Evolutionary conservation across 345 rosid genomes (phyloP).

Genomic region (Acer saccharum): DNA sequence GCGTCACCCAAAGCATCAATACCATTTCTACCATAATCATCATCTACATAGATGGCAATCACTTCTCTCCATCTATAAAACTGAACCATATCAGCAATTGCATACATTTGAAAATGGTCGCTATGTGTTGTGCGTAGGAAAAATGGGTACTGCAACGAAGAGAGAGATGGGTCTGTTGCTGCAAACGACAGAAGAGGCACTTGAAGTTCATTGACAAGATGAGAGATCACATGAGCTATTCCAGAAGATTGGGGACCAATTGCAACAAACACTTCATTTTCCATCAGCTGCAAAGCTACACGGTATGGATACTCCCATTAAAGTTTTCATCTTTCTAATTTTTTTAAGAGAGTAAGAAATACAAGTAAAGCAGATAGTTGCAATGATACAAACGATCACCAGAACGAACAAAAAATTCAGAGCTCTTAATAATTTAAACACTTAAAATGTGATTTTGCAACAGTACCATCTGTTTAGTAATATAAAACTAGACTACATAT

Average conservation of each 20-base stretch:
- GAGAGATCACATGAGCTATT: constrained; percentile 84
- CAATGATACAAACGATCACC: background rate
- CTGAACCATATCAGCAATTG: constrained; percentile 72
- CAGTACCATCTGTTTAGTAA: too few relatives aligned
- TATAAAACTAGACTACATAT: too few relatives aligned
- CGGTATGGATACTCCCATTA: constrained; percentile 33
- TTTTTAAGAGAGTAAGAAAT: background rate
- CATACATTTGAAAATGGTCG: constrained; percentile 83
- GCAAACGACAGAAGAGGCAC: constrained; percentile 72
- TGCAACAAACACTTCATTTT: constrained; percentile 61
- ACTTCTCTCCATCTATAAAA: constrained; percentile 77
- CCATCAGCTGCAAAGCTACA: constrained; percentile 94
- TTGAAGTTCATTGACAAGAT: constrained; percentile 64
- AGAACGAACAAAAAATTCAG: background rate
- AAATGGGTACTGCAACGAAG: constrained; percentile 65
- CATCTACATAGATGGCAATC: constrained; percentile 80
- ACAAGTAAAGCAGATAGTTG: constrained; percentile 7
- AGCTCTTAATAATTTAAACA: background rate
- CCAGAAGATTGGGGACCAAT: constrained; percentile 97
- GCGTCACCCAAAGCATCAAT: constrained; percentile 78
- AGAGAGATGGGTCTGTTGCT: constrained; percentile 70
- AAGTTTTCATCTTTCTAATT: constrained; percentile 22
- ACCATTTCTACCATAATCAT: constrained; percentile 89
- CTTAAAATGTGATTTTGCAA: too few relatives aligned
- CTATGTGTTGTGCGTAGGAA: constrained; percentile 62